Percentiles rank a stretch among this genome's conserved stretches.
These are phyloP conservation scores for Boletus insuetus DNA, from an alignment of 768 basidiomycete species.

Conservation along the genomic window DNA sequence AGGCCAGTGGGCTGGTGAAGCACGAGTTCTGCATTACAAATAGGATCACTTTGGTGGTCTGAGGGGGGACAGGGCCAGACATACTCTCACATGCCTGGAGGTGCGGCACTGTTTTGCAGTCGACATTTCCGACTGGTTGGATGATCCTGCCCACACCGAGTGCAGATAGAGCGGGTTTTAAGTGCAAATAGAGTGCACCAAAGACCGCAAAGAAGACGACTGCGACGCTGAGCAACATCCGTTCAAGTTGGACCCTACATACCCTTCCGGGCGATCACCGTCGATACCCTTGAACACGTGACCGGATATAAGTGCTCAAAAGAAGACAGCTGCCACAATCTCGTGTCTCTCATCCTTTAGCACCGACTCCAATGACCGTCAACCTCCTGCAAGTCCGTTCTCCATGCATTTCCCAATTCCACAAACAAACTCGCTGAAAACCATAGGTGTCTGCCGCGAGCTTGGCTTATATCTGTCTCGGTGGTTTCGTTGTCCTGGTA, in stretches of 20 bases:
- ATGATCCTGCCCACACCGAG: slow-evolving; percentile 47
- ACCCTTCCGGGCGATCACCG: not conserved
- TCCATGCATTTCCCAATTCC: not conserved
- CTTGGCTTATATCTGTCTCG: slow-evolving; percentile 61
- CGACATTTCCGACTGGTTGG: slow-evolving; percentile 42
- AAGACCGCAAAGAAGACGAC: slow-evolving; percentile 38
- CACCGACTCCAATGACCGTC: slow-evolving; percentile 14
- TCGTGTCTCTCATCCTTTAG: no score
- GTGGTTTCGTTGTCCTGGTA: slow-evolving; percentile 52
- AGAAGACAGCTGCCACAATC: not conserved
- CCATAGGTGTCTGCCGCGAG: slow-evolving; percentile 50
- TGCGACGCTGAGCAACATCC: slow-evolving; percentile 5
- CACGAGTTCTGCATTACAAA: slow-evolving; percentile 44
- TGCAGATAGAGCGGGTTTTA: slow-evolving; percentile 43
- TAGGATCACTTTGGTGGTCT: not conserved
- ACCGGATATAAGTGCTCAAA: not conserved
- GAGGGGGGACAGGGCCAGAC: slow-evolving; percentile 8
- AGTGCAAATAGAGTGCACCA: slow-evolving; percentile 46
- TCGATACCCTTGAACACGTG: no score
- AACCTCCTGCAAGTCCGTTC: slow-evolving; percentile 27
- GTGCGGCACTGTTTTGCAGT: slow-evolving; percentile 50
- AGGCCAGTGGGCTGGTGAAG: slow-evolving; percentile 57
- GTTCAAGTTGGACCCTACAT: not conserved
- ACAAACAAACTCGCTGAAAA: slow-evolving; percentile 23
- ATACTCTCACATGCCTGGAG: slow-evolving; percentile 68